Percentiles rank a stretch among this genome's conserved stretches.
phyloP scores from a whole-genome alignment of 208 protist species.

The Trypanosoma avium region DNA sequence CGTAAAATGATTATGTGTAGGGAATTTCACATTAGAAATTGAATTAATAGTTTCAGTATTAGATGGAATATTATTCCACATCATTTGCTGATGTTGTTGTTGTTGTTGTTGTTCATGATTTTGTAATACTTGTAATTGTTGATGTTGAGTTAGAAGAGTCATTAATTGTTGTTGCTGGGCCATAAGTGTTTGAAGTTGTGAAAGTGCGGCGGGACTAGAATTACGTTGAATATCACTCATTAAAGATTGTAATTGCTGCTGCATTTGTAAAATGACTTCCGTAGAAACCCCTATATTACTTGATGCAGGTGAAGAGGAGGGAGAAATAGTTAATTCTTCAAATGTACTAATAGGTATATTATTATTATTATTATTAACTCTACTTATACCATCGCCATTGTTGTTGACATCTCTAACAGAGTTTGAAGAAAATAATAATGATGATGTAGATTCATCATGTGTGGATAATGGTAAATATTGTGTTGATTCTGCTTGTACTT shows the following conservation, averaged over 20 bases:
- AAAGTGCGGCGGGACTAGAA: neutral
- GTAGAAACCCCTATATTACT: neutral
- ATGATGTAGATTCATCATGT: too few relatives aligned
- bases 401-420: neutral
- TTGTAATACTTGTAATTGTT: constrained; percentile 5
- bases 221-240: constrained; percentile 9
- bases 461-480: too few relatives aligned
- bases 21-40: too few relatives aligned
- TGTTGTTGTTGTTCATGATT: constrained; percentile 21
- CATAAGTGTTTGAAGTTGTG: constrained; percentile 26
- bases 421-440: too few relatives aligned
- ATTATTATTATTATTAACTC: neutral
- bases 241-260: constrained; percentile 21
- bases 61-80: neutral
- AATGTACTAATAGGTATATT: neutral
- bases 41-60: neutral
- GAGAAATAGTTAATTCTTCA: neutral
- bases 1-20: constrained; percentile 19
- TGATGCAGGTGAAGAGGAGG: neutral
- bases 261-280: constrained; percentile 19
- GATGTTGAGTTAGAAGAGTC: constrained; percentile 11
- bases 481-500: neutral
- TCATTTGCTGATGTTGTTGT: constrained; percentile 6
- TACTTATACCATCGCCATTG: neutral
- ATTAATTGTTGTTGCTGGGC: constrained; percentile 11